Conservation (phyloP, 2,329 filamentous ascomycete species). For the Fusarium piperis region DNA sequence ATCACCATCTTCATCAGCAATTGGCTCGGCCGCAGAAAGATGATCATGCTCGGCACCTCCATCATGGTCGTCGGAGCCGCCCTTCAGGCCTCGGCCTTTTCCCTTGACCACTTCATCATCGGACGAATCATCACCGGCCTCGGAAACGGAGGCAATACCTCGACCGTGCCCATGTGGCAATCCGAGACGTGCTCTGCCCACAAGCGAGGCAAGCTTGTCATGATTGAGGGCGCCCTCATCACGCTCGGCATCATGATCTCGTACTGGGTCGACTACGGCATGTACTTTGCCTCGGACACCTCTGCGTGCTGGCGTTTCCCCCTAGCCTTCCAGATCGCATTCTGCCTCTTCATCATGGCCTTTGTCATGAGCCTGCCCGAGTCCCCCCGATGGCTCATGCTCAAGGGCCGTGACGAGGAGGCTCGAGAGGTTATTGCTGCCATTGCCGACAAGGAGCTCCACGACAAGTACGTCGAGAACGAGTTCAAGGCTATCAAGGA, state of each 20-base stretch:
- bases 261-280: conserved; percentile 70
- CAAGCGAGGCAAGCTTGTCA: conserved; percentile 68
- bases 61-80: conserved; percentile 68
- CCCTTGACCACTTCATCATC: conserved; percentile 64
- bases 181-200: conserved; percentile 67
- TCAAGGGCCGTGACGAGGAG: conserved; percentile 58
- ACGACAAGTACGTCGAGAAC: conserved; percentile 66
- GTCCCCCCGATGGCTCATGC: conserved; percentile 60
- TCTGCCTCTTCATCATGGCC: conserved; percentile 66
- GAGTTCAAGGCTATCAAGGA: conserved; percentile 71
- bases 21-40: conserved; percentile 66
- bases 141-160: conserved; percentile 67
- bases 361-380: conserved; percentile 65
- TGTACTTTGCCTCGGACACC: conserved; percentile 57
- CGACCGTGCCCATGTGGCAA: conserved; percentile 68
- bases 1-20: conserved; percentile 74
- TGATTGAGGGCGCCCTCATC: conserved; percentile 68
- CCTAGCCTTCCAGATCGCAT: conserved; percentile 63
- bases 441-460: conserved; percentile 63
- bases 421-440: conserved; percentile 59
- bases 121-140: conserved; percentile 68
- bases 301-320: conserved; percentile 66
- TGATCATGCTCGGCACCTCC: conserved; percentile 67
- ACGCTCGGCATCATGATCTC: conserved; percentile 66
- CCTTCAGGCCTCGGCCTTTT: conserved; percentile 67